These are phyloP conservation scores for Aspergillus sp. DNA, from an alignment of 2,329 filamentous ascomycete genomes.

Conservation along the genomic window DNA sequence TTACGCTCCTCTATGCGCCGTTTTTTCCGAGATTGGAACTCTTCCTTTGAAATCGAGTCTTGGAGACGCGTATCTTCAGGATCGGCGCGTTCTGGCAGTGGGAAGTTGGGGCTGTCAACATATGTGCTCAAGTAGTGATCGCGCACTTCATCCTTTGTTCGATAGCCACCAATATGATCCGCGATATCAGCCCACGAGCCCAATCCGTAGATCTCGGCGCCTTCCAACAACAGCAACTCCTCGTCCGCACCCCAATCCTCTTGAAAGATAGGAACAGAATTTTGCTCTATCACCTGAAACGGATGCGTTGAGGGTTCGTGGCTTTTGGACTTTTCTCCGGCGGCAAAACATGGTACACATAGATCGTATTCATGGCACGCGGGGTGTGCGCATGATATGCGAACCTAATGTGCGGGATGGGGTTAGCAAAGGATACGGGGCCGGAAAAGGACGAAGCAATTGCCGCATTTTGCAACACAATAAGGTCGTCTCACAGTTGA, in stretches of 20 bases:
- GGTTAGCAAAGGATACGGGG: background rate
- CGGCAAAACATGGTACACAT: slow-evolving; percentile 90
- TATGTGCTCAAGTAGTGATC: slow-evolving; percentile 92
- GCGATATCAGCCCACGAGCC: slow-evolving; percentile 98
- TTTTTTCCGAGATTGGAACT: slow-evolving; percentile 93
- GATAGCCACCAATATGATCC: slow-evolving; percentile 94
- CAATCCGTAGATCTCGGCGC: slow-evolving; percentile 91
- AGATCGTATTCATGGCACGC: slow-evolving; percentile 93
- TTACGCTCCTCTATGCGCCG: slow-evolving; percentile 87
- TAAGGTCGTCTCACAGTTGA: slow-evolving; percentile 66
- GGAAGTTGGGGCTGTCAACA: slow-evolving; percentile 78
- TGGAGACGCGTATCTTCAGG: slow-evolving; percentile 77
- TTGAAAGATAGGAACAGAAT: slow-evolving; percentile 95
- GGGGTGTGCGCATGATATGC: slow-evolving; percentile 84
- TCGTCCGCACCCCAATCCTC: slow-evolving; percentile 97
- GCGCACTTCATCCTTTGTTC: slow-evolving; percentile 90
- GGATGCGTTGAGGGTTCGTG: slow-evolving; percentile 86
- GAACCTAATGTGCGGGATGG: slow-evolving; percentile 61
- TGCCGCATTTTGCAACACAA: background rate
- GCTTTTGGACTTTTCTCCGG: slow-evolving; percentile 74
- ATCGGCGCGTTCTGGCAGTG: slow-evolving; percentile 81
- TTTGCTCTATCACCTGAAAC: slow-evolving; percentile 94
- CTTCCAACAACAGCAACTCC: slow-evolving; percentile 88
- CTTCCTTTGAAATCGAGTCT: slow-evolving; percentile 79
- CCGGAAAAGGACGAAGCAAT: background rate